A percentile compares a stretch with the other conserved stretches of the same genome.
phyloP scores from a whole-genome alignment of 768 basidiomycete species.

The Lenzites betulinus region DNA sequence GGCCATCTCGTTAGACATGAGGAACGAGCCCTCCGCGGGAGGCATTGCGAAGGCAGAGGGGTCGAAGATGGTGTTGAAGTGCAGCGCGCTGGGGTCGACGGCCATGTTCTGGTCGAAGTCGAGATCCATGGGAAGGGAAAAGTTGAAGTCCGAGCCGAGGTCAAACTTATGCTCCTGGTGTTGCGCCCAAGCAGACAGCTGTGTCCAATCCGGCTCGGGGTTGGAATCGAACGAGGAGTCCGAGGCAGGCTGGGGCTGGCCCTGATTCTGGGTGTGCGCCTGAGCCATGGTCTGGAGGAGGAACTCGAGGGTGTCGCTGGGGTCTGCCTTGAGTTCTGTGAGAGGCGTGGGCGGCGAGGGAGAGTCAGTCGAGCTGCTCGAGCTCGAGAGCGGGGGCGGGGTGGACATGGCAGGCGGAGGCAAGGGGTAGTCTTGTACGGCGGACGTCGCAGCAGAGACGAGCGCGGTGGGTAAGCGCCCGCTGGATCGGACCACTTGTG shows the following conservation, averaged over 20 bases:
- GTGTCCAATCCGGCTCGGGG: conserved; percentile 51
- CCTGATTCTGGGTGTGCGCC: conserved; percentile 17
- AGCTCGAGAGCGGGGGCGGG: conserved; percentile 29
- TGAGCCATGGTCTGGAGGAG: conserved; percentile 33
- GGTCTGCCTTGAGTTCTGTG: conserved; percentile 25
- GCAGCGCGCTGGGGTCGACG: conserved; percentile 66
- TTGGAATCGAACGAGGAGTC: conserved; percentile 16
- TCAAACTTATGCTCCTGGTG: conserved; percentile 37
- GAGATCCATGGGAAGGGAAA: conserved; percentile 55
- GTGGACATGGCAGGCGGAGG: conserved; percentile 26
- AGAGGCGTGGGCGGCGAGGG: conserved; percentile 27
- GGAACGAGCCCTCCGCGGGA: conserved; percentile 3
- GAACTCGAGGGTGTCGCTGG: conserved; percentile 29
- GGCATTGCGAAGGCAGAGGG: conserved; percentile 19
- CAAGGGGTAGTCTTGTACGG: conserved; percentile 15
- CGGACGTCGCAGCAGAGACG: background rate
- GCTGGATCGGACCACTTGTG: conserved; percentile 22
- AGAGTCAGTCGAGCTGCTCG: conserved; percentile 29
- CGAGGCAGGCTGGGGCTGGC: conserved; percentile 9
- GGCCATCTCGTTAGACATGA: conserved; percentile 15
- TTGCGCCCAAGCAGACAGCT: conserved; percentile 47
- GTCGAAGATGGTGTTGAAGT: conserved; percentile 44
- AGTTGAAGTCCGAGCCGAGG: conserved; percentile 44
- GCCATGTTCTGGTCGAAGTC: conserved; percentile 61
- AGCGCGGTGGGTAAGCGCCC: conserved; percentile 4